phyloP scores from a whole-genome alignment of 495 filamentous ascomycete genomes.

The Tuber umbilicatum region DNA sequence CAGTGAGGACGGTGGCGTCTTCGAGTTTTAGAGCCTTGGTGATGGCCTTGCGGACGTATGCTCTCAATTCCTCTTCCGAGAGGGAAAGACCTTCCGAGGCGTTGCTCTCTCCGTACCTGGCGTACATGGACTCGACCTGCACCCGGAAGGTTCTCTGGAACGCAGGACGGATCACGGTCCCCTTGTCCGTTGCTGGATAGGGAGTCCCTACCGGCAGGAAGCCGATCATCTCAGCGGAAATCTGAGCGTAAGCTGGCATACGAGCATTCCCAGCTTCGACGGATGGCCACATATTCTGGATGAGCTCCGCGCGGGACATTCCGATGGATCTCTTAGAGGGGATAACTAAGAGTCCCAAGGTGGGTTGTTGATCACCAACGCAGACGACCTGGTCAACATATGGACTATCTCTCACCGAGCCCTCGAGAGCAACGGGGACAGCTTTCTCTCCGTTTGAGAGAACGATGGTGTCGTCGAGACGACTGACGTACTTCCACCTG shows the following conservation, averaged over 20 bases:
- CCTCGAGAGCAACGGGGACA: slow-evolving; percentile 45
- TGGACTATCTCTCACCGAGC: slow-evolving; percentile 45
- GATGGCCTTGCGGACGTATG: slow-evolving; percentile 46
- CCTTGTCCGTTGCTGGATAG: slow-evolving; percentile 37
- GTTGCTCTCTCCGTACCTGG: slow-evolving; percentile 37
- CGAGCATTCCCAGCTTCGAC: slow-evolving; percentile 24
- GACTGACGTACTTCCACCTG: slow-evolving; percentile 48
- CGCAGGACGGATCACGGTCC: slow-evolving; percentile 50
- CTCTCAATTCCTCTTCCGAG: slow-evolving; percentile 44
- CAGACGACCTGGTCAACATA: slow-evolving; percentile 18
- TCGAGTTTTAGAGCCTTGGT: slow-evolving; percentile 45
- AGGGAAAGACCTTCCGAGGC: slow-evolving; percentile 43
- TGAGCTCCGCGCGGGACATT: slow-evolving; percentile 46
- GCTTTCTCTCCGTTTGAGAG: slow-evolving; percentile 52
- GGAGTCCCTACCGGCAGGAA: slow-evolving; percentile 21
- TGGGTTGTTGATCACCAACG: slow-evolving; percentile 27
- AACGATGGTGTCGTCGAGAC: slow-evolving; percentile 50
- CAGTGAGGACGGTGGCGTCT: slow-evolving; percentile 33
- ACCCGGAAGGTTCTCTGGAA: slow-evolving; percentile 49
- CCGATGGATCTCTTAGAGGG: slow-evolving; percentile 45
- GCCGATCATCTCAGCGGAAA: slow-evolving; percentile 32
- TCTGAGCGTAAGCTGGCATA: slow-evolving; percentile 36
- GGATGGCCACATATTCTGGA: slow-evolving; percentile 23
- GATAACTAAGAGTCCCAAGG: slow-evolving; percentile 34
- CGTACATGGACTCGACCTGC: slow-evolving; percentile 50